These are phyloP conservation scores for Teunomyces aglyptinius DNA, from an alignment of 805 yeast genomes.

Conservation along the genomic window DNA sequence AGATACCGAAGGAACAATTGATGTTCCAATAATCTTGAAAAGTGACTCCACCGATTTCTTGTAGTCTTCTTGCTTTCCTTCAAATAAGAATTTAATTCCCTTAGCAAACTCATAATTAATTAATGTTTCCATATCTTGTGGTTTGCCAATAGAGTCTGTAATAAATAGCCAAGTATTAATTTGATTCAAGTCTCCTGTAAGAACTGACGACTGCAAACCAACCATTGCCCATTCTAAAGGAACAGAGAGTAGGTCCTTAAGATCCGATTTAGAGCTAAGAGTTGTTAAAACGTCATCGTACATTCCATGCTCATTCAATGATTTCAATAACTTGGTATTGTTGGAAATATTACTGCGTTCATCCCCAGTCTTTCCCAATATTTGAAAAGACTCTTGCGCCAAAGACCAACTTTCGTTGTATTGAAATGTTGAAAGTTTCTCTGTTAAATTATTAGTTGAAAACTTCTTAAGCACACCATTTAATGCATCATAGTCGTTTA, in stretches of 20 bases:
- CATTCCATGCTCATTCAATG: slow-evolving; percentile 73
- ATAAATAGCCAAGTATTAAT: slow-evolving; percentile 58
- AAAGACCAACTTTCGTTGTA: slow-evolving; percentile 83
- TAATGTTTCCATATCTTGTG: slow-evolving; percentile 51
- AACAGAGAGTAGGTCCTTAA: slow-evolving; percentile 17
- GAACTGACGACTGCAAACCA: slow-evolving; percentile 75
- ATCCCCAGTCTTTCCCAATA: slow-evolving; percentile 46
- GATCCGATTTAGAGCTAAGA: slow-evolving; percentile 36
- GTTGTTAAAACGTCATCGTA: slow-evolving; percentile 63
- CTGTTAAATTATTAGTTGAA: slow-evolving; percentile 66
- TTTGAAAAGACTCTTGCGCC: slow-evolving; percentile 82
- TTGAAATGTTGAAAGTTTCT: slow-evolving; percentile 76
- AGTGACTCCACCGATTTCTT: slow-evolving; percentile 47
- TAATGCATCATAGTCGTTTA: slow-evolving; percentile 86
- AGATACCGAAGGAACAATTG: slow-evolving; percentile 43
- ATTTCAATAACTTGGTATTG: slow-evolving; percentile 58
- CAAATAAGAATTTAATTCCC: slow-evolving; percentile 48
- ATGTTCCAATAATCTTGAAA: slow-evolving; percentile 57
- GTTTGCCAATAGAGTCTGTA: slow-evolving; percentile 43
- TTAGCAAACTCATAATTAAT: slow-evolving; percentile 65
- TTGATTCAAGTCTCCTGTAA: slow-evolving; percentile 52
- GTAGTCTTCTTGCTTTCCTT: slow-evolving; percentile 32
- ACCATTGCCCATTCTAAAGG: slow-evolving; percentile 60
- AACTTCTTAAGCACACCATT: slow-evolving; percentile 80
- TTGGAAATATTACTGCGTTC: slow-evolving; percentile 30